Conservation (phyloP, 176 grass and related monocot species). For the Avena sativa region DNA sequence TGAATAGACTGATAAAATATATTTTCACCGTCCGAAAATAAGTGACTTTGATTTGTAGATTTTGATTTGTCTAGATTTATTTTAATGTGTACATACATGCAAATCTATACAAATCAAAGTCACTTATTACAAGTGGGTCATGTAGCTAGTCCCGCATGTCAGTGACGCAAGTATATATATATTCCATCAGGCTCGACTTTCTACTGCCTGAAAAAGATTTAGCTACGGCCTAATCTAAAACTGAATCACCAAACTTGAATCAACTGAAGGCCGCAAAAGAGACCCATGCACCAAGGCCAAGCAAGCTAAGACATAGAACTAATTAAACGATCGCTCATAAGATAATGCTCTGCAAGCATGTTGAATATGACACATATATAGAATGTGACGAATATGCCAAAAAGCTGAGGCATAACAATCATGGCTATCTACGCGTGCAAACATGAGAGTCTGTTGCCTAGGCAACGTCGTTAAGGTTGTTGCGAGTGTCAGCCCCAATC, state of each 20-base stretch:
- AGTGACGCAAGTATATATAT: too few species aligned
- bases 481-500: slow-evolving; percentile 24
- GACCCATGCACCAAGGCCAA: neutral
- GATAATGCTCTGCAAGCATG: neutral
- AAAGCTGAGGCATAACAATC: slow-evolving; percentile 49
- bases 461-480: slow-evolving; percentile 63
- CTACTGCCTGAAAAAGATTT: too few species aligned
- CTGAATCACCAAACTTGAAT: neutral
- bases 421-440: slow-evolving; percentile 8
- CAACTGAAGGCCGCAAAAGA: neutral
- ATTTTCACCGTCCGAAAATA: too few species aligned
- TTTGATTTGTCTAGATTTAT: too few species aligned
- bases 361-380: slow-evolving; percentile 6
- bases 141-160: too few species aligned
- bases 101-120: too few species aligned
- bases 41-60: too few species aligned
- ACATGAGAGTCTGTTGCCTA: slow-evolving; percentile 41
- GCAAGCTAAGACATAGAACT: neutral
- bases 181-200: too few species aligned
- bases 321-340: neutral
- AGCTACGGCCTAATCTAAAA: neutral
- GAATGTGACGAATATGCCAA: slow-evolving; percentile 41
- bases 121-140: too few species aligned
- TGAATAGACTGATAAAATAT: too few species aligned
- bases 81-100: too few species aligned